These are phyloP conservation scores for Glaciozyma antarctica DNA, from an alignment of 768 basidiomycete genomes.

Conservation along the genomic window DNA sequence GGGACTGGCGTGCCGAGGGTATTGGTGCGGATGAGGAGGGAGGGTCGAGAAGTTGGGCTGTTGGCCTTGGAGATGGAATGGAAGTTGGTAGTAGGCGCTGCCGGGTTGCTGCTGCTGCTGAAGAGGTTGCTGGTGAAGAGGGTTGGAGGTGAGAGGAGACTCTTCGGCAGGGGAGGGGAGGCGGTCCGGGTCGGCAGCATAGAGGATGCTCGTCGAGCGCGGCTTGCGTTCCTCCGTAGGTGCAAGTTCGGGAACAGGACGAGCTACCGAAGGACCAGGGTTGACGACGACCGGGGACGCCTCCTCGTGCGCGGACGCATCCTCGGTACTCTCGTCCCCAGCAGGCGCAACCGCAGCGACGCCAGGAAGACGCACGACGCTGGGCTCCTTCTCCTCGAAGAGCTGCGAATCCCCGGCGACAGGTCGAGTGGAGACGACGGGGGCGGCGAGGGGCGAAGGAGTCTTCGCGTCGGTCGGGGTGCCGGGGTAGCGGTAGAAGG, in stretches of 20 bases:
- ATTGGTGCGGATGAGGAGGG: not conserved
- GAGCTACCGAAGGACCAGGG: not conserved
- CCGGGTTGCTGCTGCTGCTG: not conserved
- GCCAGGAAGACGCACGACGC: constrained; percentile 2
- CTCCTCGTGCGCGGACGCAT: not conserved
- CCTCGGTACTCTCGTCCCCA: not conserved
- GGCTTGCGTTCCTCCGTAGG: not conserved
- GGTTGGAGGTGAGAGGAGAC: not conserved
- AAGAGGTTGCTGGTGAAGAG: not conserved
- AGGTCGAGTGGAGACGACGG: not conserved
- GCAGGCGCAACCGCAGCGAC: not conserved
- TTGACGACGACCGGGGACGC: not conserved
- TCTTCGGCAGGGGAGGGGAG: not conserved
- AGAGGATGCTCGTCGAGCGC: constrained; percentile 14
- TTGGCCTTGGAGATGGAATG: constrained; percentile 21
- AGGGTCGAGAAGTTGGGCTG: not conserved
- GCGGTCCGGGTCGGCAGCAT: constrained; percentile 22
- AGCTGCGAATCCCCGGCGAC: not conserved
- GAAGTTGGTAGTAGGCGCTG: constrained; percentile 16
- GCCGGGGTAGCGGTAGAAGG: constrained; percentile 23
- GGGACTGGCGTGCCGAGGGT: constrained; percentile 19
- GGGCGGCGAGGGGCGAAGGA: not conserved
- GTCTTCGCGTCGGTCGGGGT: not conserved
- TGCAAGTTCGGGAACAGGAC: not conserved
- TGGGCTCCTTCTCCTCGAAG: not conserved